Percentiles rank a stretch among this genome's conserved stretches.
Evolutionary conservation across 1,284 basidiomycete species (phyloP).

Genomic region (Trichosporon faecale): DNA sequence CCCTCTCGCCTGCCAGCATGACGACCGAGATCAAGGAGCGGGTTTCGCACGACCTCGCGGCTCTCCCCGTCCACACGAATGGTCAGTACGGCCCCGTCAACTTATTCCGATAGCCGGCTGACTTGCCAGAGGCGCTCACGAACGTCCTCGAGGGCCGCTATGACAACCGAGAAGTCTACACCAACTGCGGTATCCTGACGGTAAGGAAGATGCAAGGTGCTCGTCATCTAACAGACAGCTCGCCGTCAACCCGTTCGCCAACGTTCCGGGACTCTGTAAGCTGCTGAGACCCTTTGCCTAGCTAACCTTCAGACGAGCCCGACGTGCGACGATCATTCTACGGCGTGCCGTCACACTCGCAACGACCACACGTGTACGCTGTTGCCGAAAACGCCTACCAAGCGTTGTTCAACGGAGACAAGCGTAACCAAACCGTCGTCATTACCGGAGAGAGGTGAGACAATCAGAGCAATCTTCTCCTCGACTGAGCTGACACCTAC

Average conservation of each 20-base stretch:
- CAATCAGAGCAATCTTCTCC: no score
- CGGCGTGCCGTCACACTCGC: conserved; percentile 15
- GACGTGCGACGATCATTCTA: conserved; percentile 18
- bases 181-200: conserved; percentile 22
- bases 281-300: background rate
- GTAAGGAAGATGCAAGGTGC: conserved; percentile 10
- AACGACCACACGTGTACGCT: conserved; percentile 24
- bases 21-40: conserved; percentile 8
- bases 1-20: background rate
- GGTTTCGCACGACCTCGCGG: conserved; percentile 5
- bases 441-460: conserved; percentile 27
- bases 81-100: conserved; percentile 3
- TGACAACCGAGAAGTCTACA: conserved; percentile 19
- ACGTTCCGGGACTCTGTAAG: conserved; percentile 22
- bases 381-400: conserved; percentile 24
- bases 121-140: conserved; percentile 20
- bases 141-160: conserved; percentile 20
- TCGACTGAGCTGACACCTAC: background rate
- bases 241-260: conserved; percentile 24
- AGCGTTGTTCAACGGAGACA: conserved; percentile 14
- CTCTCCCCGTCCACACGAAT: conserved; percentile 5
- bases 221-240: conserved; percentile 7
- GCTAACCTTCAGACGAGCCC: conserved; percentile 15
- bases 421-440: conserved; percentile 24
- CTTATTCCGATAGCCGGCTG: background rate